Evolutionary conservation across 192 early-diverging fungal species (phyloP), one percentile per base, ranked within the genome.

Genomic region (Coemansia sp.): DNA sequence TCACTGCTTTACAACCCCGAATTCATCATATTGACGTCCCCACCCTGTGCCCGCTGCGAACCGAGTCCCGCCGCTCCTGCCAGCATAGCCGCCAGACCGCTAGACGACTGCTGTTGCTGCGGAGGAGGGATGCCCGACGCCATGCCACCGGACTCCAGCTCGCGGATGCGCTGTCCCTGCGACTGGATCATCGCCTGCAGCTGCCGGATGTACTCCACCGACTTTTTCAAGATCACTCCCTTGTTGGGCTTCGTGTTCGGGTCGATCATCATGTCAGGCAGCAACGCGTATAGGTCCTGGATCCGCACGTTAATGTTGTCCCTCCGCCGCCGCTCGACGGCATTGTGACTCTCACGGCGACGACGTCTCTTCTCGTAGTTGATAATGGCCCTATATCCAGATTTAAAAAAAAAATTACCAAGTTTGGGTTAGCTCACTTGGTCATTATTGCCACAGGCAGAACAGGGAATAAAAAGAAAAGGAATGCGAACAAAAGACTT

Each of bases 251-350:
- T 98, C 74, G 92, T 92, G 65, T 89, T 88, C 6, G 83, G 69
- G 63, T 94, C 92, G 62, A 88, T 80, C 68, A 85, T 85, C 53
- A 86, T 74, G 40, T 95, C 93, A 37, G 97, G 97, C 37, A 99
- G 83, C 51, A 99, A 76, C 16, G 81, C 86, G 31, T 87, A 88
- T 45, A 99, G 85, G 74, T 99, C 97, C 73, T 91, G 93, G 68
- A 99, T 99, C 73, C 94, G 94, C 78, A 98, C 97, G 75, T 99
- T 99, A 85, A 99, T 99, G 78, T 96, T 95, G 75, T 99, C 97
- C 41, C 96, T 88, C 37, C 97, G 84, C 51, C 97, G 90, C 56
- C 97, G 85, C 79, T 99, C 97, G 33, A 99, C 97, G 27, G 97
- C 97, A 75, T 99, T 99, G 83, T 99, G 97, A 53, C 94, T 94